phyloP scores from a whole-genome alignment of 1,139 yeast genomes.

The Candida sanyaensis region DNA sequence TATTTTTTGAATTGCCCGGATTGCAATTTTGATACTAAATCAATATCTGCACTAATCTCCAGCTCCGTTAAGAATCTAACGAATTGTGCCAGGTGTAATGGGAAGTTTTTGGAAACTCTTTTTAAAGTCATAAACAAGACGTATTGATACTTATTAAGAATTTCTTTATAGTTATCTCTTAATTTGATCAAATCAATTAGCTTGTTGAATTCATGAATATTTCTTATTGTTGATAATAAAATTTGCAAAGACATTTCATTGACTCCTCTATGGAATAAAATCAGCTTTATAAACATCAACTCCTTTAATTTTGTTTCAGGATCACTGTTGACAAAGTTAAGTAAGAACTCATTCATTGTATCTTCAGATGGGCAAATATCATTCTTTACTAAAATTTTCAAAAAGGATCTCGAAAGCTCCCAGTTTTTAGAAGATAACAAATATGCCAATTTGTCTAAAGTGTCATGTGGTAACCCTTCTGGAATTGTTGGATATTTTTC shows the following conservation, averaged over 20 bases:
- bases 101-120: conserved; percentile 5
- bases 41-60: conserved; percentile 4
- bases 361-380: conserved; percentile 27
- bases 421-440: conserved; percentile 24
- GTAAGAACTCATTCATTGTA: conserved; percentile 25
- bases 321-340: conserved; percentile 12
- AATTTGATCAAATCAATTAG: conserved; percentile 23
- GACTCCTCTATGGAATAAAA: conserved; percentile 27
- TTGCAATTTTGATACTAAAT: conserved; percentile 1
- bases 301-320: conserved; percentile 20
- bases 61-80: conserved; percentile 8
- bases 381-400: conserved; percentile 21
- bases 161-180: conserved; percentile 3
- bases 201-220: conserved; percentile 32
- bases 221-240: conserved; percentile 24
- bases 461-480: conserved; percentile 19
- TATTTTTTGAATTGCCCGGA: not conserved
- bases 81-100: conserved; percentile 11
- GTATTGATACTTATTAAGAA: conserved; percentile 18
- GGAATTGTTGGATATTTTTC: conserved; percentile 15
- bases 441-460: conserved; percentile 29
- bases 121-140: conserved; percentile 11
- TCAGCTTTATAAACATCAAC: conserved; percentile 32
- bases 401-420: conserved; percentile 19
- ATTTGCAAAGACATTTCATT: conserved; percentile 21